Evolutionary conservation across 2,329 filamentous ascomycete genomes (phyloP).

Genomic region (Sarocladium strictum): DNA sequence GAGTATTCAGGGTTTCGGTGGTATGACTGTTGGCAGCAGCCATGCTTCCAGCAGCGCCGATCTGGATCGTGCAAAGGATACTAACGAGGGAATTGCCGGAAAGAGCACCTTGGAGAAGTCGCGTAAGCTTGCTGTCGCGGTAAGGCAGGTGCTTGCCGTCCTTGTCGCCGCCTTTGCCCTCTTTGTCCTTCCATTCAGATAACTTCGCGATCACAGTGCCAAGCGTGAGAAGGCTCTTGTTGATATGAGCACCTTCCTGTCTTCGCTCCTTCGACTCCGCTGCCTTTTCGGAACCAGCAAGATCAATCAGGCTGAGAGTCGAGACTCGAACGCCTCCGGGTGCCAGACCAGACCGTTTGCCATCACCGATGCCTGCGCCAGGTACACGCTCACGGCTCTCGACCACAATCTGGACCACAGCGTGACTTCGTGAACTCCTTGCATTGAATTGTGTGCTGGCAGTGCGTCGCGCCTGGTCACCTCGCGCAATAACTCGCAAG

Average conservation of each 20-base stretch:
- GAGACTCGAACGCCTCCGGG: conserved; percentile 93
- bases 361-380: conserved; percentile 29
- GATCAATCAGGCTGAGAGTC: conserved; percentile 89
- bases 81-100: conserved; percentile 93
- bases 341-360: conserved; percentile 62
- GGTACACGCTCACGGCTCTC: conserved; percentile 86
- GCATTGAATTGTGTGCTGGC: conserved; percentile 97
- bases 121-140: conserved; percentile 93
- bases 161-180: conserved; percentile 66
- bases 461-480: conserved; percentile 83
- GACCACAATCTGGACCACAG: conserved; percentile 96
- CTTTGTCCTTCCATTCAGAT: conserved; percentile 83
- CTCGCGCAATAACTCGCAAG: conserved; percentile 86
- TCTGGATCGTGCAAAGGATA: conserved; percentile 93
- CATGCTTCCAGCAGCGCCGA: conserved; percentile 68
- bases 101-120: conserved; percentile 83
- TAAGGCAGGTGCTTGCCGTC: conserved; percentile 93
- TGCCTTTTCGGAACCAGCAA: conserved; percentile 92
- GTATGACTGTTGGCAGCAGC: conserved; percentile 70
- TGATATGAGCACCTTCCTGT: conserved; percentile 95
- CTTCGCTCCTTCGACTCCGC: conserved; percentile 92
- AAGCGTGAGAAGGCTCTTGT: conserved; percentile 91
- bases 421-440: conserved; percentile 93
- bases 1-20: conserved; percentile 84
- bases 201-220: conserved; percentile 91